Evolutionary conservation across 2,329 filamentous ascomycete genomes (phyloP).

Genomic region (Allantophomopsis cytisporea): DNA sequence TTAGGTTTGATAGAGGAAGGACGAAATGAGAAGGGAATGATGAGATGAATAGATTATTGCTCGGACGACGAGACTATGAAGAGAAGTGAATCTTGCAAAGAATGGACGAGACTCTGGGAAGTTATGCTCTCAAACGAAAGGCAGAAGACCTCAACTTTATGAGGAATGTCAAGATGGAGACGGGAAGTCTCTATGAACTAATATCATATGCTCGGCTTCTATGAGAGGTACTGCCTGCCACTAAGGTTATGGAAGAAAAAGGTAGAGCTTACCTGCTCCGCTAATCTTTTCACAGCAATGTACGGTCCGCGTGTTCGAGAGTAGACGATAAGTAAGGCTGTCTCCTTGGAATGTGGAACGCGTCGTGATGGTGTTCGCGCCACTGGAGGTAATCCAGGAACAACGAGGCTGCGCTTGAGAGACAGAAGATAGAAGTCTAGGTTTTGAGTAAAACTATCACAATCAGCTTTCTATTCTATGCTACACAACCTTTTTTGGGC

Average conservation of each 20-base stretch:
- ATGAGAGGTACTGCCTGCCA: neutral
- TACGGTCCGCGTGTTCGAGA: neutral
- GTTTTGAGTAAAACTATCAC: too few relatives aligned
- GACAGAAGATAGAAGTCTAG: too few relatives aligned
- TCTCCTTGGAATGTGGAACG: neutral
- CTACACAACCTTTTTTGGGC: too few relatives aligned
- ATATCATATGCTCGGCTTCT: neutral
- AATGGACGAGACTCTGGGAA: slow-evolving; percentile 1
- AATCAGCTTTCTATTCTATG: too few relatives aligned
- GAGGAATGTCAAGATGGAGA: neutral
- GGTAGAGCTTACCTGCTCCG: neutral
- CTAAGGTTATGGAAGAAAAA: neutral
- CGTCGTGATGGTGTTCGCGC: neutral
- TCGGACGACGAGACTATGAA: neutral
- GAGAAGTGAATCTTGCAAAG: neutral
- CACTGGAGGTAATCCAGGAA: too few relatives aligned
- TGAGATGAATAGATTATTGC: neutral
- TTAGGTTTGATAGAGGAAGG: neutral
- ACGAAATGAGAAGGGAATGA: neutral
- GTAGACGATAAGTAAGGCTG: neutral
- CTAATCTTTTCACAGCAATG: neutral
- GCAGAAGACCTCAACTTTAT: neutral
- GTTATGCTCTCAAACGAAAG: neutral
- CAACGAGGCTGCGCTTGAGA: too few relatives aligned
- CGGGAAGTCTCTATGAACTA: neutral